Conservation (phyloP, 2,329 filamentous ascomycete species). For the Aaosphaeria arxii region DNA sequence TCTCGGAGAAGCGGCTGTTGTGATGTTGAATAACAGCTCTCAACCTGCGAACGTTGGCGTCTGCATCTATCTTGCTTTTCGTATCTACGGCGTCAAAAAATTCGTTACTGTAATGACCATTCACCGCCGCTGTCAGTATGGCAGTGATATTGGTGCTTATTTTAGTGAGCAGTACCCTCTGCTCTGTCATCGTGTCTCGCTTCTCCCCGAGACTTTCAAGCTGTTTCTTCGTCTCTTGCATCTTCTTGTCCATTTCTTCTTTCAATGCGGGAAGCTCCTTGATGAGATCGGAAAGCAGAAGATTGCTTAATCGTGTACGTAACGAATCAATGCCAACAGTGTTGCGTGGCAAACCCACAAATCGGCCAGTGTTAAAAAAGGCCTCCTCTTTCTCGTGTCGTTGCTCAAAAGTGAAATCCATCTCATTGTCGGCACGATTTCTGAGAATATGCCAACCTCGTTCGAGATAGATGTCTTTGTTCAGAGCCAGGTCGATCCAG, state of each 20-base stretch:
- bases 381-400: not conserved
- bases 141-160: not conserved
- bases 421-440: conserved; percentile 43
- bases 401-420: conserved; percentile 23
- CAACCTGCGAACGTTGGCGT: not conserved
- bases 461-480: conserved; percentile 39
- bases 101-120: not conserved
- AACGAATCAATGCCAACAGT: not conserved
- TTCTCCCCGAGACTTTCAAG: not conserved
- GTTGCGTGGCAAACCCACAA: not conserved
- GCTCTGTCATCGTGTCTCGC: not conserved
- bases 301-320: not conserved
- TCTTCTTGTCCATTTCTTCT: not conserved
- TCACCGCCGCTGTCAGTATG: not conserved
- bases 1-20: not conserved
- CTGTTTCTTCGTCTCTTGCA: too few species aligned
- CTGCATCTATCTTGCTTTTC: not conserved
- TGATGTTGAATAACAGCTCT: not conserved
- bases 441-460: conserved; percentile 56
- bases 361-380: not conserved
- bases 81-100: not conserved
- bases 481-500: conserved; percentile 41
- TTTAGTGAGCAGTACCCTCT: not conserved
- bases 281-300: not conserved
- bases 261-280: not conserved